Percentiles rank a stretch among this genome's conserved stretches.
Evolutionary conservation across 2,329 filamentous ascomycete species (phyloP).

Genomic region (Periconia sp.): DNA sequence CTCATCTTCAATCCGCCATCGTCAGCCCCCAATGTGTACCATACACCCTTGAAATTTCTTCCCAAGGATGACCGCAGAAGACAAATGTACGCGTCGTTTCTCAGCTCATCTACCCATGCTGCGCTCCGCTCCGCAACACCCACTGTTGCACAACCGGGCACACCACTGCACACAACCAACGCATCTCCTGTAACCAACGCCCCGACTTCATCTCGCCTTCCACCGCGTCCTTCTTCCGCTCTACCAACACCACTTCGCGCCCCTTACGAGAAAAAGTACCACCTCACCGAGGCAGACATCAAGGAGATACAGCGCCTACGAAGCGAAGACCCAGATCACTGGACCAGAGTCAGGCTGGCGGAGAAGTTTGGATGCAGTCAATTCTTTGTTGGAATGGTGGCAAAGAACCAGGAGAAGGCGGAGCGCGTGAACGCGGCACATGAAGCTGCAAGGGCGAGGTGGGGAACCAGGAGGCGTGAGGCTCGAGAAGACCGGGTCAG

Average conservation of each 20-base stretch:
- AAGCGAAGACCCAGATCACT: constrained; percentile 56
- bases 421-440: constrained; percentile 50
- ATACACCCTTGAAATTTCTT: constrained; percentile 67
- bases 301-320: constrained; percentile 61
- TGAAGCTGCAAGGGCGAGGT: constrained; percentile 59
- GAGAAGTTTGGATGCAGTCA: constrained; percentile 64
- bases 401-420: constrained; percentile 47
- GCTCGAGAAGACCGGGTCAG: constrained; percentile 63
- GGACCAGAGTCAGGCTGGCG: constrained; percentile 62
- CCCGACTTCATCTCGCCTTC: constrained; percentile 17
- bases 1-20: constrained; percentile 66
- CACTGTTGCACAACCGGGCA: constrained; percentile 30
- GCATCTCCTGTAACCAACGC: constrained; percentile 32
- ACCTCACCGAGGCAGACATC: constrained; percentile 59
- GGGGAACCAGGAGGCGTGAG: constrained; percentile 61
- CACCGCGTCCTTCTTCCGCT: constrained; percentile 25
- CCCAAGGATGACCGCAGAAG: constrained; percentile 60
- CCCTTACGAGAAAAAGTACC: constrained; percentile 61
- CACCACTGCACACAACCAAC: constrained; percentile 26
- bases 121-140: constrained; percentile 25
- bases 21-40: constrained; percentile 62
- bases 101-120: constrained; percentile 21
- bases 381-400: constrained; percentile 64
- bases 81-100: constrained; percentile 45
- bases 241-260: constrained; percentile 54